phyloP scores from a whole-genome alignment of 202 grass and related monocot genomes.

The Musa balbisiana region DNA sequence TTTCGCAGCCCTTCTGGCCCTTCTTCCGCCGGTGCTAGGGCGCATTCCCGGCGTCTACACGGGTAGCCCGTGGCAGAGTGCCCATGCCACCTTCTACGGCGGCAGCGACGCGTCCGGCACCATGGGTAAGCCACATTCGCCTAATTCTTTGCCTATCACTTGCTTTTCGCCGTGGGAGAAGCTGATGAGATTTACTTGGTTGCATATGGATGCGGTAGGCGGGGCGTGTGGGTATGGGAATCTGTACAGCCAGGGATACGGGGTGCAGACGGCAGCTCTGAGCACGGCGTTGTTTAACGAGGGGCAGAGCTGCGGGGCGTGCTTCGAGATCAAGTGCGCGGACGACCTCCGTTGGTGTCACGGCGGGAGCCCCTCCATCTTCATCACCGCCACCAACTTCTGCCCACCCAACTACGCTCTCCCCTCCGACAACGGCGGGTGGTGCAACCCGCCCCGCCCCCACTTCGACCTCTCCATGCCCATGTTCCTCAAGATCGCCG shows the following conservation, averaged over 20 bases:
- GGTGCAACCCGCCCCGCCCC: constrained; percentile 55
- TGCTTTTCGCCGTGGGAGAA: too few species aligned
- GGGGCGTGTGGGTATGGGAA: constrained; percentile 2
- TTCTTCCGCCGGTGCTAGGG: neutral
- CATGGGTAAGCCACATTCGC: constrained; percentile 36
- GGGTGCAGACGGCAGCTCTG: constrained; percentile 9
- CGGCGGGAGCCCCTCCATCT: constrained; percentile 30
- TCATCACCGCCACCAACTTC: constrained; percentile 52
- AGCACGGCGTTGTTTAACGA: constrained; percentile 12
- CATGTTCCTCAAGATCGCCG: constrained; percentile 31
- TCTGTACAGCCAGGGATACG: constrained; percentile 13
- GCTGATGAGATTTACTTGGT: too few species aligned
- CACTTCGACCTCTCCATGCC: constrained; percentile 52
- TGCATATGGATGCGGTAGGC: neutral
- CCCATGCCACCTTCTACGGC: constrained; percentile 56
- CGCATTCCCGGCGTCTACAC: constrained; percentile 20
- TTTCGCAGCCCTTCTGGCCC: neutral
- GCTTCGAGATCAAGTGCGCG: constrained; percentile 41
- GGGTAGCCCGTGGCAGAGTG: constrained; percentile 23
- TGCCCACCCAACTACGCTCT: constrained; percentile 55
- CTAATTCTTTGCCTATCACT: too few species aligned
- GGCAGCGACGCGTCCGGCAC: constrained; percentile 37
- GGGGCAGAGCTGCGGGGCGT: constrained; percentile 31
- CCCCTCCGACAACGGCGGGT: constrained; percentile 43
- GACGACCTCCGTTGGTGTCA: constrained; percentile 26